These are phyloP conservation scores for Zopfochytrium polystomum DNA, from an alignment of 371 early-diverging fungal genomes.

Conservation along the genomic window DNA sequence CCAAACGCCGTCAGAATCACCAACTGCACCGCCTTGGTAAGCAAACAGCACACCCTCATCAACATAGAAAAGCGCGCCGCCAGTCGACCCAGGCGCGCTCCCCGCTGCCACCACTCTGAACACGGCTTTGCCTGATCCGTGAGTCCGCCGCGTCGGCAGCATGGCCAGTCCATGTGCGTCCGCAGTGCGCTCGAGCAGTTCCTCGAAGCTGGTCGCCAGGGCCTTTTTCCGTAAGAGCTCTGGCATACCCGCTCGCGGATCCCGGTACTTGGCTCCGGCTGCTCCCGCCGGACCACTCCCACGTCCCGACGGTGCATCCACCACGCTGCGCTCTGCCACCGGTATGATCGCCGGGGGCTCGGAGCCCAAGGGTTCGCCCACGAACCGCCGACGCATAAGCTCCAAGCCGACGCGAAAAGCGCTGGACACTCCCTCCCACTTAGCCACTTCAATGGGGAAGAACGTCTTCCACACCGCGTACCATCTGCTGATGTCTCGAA, in stretches of 20 bases:
- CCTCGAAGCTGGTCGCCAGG: constrained; percentile 42
- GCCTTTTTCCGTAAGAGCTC: constrained; percentile 23
- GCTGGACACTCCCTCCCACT: constrained; percentile 43
- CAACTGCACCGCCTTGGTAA: constrained; percentile 19
- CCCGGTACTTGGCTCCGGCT: neutral
- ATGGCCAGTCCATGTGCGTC: constrained; percentile 44
- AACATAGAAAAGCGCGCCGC: constrained; percentile 35
- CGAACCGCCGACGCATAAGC: constrained; percentile 56
- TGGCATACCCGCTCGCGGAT: constrained; percentile 13
- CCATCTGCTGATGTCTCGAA: constrained; percentile 72
- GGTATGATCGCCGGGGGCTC: constrained; percentile 20
- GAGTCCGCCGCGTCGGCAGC: constrained; percentile 41
- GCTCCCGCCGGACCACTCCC: neutral
- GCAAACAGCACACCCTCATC: constrained; percentile 47
- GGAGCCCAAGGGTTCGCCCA: constrained; percentile 23
- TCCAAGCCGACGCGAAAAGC: constrained; percentile 68
- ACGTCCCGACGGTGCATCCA: constrained; percentile 1
- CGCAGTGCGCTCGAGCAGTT: constrained; percentile 48
- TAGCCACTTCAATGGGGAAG: constrained; percentile 50
- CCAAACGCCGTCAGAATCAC: constrained; percentile 25
- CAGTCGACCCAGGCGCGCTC: neutral
- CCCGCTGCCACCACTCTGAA: constrained; percentile 43
- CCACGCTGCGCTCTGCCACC: constrained; percentile 16
- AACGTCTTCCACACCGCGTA: constrained; percentile 70
- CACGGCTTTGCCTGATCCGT: constrained; percentile 47